phyloP scores from a whole-genome alignment of 1,284 basidiomycete genomes.

The Erythrobasidium hasegawianum region DNA sequence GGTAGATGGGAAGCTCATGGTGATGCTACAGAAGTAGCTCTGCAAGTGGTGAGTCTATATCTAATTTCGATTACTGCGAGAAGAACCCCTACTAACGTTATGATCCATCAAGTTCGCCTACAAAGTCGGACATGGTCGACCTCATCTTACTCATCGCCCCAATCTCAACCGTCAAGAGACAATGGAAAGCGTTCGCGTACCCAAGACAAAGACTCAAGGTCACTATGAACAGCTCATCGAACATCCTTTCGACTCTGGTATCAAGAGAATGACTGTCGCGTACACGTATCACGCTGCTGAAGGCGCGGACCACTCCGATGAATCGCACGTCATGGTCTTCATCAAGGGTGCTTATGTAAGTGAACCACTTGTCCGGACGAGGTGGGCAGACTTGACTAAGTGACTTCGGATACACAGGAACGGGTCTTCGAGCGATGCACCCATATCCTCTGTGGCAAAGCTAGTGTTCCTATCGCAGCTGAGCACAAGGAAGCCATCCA shows the following conservation, averaged over 20 bases:
- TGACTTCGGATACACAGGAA: no score
- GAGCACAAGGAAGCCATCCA: conserved; percentile 53
- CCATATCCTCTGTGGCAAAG: conserved; percentile 48
- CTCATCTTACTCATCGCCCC: conserved; percentile 46
- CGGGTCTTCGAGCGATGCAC: conserved; percentile 58
- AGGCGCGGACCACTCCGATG: conserved; percentile 33
- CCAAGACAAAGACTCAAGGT: conserved; percentile 42
- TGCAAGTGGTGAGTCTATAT: conserved; percentile 54
- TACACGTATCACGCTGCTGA: conserved; percentile 46
- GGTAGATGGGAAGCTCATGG: conserved; percentile 64
- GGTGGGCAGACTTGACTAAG: no score
- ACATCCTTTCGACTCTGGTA: conserved; percentile 61
- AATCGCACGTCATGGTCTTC: conserved; percentile 47
- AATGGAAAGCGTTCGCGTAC: conserved; percentile 7
- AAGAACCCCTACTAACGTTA: not conserved
- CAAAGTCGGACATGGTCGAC: conserved; percentile 53
- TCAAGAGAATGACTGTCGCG: conserved; percentile 62
- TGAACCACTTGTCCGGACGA: no score
- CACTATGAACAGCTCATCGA: conserved; percentile 52
- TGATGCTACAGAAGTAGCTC: conserved; percentile 61
- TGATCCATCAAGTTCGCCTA: conserved; percentile 30
- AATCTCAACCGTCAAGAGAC: conserved; percentile 21
- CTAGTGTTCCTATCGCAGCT: conserved; percentile 46
- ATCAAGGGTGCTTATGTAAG: conserved; percentile 61
- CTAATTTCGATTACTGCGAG: not conserved